Evolutionary conservation across 148 eudicot species (phyloP).

Genomic region (Pharnaceum exiguum): DNA sequence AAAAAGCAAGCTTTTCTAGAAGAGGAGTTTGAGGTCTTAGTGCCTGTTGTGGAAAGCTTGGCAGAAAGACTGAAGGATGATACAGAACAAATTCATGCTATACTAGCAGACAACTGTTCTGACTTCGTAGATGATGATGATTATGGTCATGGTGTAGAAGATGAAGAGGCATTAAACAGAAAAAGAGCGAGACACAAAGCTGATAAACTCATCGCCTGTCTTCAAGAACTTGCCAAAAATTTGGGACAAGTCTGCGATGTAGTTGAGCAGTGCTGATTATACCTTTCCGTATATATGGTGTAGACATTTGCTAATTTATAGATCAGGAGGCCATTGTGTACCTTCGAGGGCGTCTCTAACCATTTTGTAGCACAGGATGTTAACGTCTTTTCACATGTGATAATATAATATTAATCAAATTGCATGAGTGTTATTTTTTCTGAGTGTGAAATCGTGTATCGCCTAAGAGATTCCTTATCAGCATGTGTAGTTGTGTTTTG

Average conservation of each 20-base stretch:
- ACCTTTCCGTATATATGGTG: neutral
- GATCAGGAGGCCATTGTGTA: neutral
- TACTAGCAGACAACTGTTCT: slow-evolving; percentile 32
- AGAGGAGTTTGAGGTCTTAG: neutral
- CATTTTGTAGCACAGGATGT: no score
- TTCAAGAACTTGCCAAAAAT: slow-evolving; percentile 40
- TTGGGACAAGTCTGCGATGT: slow-evolving; percentile 46
- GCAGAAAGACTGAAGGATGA: slow-evolving; percentile 42
- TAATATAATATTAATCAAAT: no score
- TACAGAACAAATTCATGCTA: slow-evolving; percentile 44
- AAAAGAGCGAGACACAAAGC: slow-evolving; percentile 43
- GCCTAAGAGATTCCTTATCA: no score
- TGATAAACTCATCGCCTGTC: slow-evolving; percentile 55
- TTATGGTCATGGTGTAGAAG: slow-evolving; percentile 22
- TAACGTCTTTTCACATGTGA: no score
- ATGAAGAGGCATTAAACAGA: slow-evolving; percentile 26
- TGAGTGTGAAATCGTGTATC: no score
- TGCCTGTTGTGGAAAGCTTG: slow-evolving; percentile 25
- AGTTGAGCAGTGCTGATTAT: slow-evolving; percentile 27
- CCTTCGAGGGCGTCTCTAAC: no score
- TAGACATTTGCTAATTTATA: neutral
- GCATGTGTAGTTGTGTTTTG: no score
- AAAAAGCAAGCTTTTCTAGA: no score
- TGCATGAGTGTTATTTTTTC: no score
- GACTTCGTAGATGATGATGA: slow-evolving; percentile 20